Conservation (phyloP, 2,329 filamentous ascomycete species). For the Podosphaera xanthii region DNA sequence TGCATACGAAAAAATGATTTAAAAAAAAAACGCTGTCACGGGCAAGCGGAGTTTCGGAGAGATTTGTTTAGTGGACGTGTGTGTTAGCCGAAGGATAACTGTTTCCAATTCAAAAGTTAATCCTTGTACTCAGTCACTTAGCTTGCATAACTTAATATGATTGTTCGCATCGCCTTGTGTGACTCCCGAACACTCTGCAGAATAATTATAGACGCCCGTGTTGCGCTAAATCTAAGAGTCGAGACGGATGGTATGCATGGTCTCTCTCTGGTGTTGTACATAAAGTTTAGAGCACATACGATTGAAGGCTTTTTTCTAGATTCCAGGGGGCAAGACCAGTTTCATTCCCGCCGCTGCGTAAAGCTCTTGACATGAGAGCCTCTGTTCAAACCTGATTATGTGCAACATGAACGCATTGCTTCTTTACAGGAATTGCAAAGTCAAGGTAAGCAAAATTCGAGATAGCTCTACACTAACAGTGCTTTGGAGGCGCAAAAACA, state of each 20-base stretch:
- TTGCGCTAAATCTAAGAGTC: neutral
- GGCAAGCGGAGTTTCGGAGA: too few relatives aligned
- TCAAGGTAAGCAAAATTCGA: neutral
- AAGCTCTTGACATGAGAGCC: neutral
- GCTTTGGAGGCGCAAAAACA: constrained; percentile 10
- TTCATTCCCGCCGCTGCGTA: neutral
- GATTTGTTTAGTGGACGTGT: too few relatives aligned
- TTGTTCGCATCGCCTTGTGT: neutral
- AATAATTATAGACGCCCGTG: neutral
- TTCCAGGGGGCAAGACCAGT: neutral
- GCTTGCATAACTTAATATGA: too few relatives aligned
- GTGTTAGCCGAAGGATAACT: too few relatives aligned
- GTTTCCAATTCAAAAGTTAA: too few relatives aligned
- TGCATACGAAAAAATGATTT: too few relatives aligned
- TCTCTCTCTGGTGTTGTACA: neutral
- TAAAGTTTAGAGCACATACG: neutral
- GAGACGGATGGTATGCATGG: neutral
- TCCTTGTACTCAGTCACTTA: too few relatives aligned
- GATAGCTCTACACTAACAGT: neutral
- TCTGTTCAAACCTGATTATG: neutral
- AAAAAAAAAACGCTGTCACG: too few relatives aligned
- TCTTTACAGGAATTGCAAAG: neutral
- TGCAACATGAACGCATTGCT: neutral
- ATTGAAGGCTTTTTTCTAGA: neutral
- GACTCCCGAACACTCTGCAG: neutral